phyloP scores from a whole-genome alignment of 306 rosid species.

The Cucurbita moschata region DNA sequence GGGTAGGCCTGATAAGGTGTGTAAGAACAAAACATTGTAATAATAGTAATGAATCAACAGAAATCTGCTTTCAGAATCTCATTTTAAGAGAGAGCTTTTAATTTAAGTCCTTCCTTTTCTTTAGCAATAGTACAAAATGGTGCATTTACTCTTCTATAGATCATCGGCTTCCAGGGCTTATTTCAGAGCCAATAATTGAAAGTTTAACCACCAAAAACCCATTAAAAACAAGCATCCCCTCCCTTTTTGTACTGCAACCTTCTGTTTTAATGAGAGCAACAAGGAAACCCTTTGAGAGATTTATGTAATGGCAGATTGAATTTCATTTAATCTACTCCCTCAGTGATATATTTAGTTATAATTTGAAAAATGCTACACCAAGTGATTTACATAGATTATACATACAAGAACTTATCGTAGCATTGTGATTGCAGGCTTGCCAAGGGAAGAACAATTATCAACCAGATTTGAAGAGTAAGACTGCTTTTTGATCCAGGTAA shows the following conservation, averaged over 20 bases:
- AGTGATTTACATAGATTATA: constrained; percentile 1
- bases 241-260: neutral
- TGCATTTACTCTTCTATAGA: neutral
- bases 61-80: neutral
- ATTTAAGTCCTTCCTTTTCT: neutral
- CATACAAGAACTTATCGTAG: neutral
- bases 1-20: neutral
- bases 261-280: neutral
- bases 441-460: constrained; percentile 18
- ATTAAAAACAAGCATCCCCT: neutral
- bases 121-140: neutral
- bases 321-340: neutral
- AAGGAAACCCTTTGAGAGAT: neutral
- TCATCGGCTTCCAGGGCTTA: neutral
- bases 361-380: neutral
- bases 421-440: neutral
- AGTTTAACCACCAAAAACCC: neutral
- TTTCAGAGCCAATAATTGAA: neutral
- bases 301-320: neutral
- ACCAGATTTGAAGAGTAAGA: constrained; percentile 80
- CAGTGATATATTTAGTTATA: neutral
- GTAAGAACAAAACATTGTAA: neutral
- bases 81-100: neutral
- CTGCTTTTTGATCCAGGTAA: constrained; percentile 93
- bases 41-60: neutral